These are phyloP conservation scores for Candida andamanensis DNA, from an alignment of 805 yeast species.

Conservation along the genomic window DNA sequence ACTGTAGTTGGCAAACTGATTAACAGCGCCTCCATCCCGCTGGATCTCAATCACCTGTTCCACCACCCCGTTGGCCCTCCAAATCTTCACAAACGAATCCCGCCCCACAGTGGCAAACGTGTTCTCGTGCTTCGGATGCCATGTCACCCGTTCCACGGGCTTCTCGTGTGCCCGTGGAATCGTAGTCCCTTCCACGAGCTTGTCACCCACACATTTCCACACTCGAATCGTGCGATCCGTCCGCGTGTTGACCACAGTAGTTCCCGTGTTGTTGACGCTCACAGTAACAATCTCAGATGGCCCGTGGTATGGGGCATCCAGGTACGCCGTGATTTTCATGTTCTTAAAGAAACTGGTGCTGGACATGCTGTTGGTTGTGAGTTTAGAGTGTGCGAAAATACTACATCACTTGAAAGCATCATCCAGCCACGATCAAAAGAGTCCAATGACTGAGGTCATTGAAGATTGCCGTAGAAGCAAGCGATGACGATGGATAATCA, in stretches of 20 bases:
- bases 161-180: conserved; percentile 38
- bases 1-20: conserved; percentile 32
- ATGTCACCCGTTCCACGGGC: conserved; percentile 37
- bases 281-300: conserved; percentile 30
- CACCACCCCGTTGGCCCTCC: conserved; percentile 39
- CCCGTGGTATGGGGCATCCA: conserved; percentile 6
- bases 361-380: no score
- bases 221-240: conserved; percentile 40
- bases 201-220: conserved; percentile 28
- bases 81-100: conserved; percentile 42
- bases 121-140: conserved; percentile 46
- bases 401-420: no score
- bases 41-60: conserved; percentile 26
- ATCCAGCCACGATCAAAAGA: no score
- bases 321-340: conserved; percentile 12
- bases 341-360: conserved; percentile 23
- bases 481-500: no score
- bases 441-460: no score
- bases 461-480: no score
- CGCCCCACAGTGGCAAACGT: conserved; percentile 46
- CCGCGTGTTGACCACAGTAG: conserved; percentile 38
- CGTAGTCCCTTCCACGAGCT: conserved; percentile 30
- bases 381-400: no score
- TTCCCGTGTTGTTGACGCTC: conserved; percentile 38
- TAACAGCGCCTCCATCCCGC: conserved; percentile 4